These are phyloP conservation scores for Astrephomene gubernaculifera DNA, from an alignment of 139 green algal genomes.

Conservation along the genomic window DNA sequence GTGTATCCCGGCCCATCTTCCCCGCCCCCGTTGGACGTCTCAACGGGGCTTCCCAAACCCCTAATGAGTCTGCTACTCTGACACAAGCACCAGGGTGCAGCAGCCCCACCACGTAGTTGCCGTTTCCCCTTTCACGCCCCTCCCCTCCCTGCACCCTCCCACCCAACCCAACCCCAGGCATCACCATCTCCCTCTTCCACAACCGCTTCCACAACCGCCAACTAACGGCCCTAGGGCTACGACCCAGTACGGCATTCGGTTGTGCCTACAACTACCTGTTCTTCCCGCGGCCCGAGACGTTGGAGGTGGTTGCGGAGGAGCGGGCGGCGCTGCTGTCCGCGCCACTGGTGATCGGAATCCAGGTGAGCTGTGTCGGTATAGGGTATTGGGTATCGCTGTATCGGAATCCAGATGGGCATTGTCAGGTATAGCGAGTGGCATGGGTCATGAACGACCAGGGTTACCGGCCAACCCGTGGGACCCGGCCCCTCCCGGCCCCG, in stretches of 20 bases:
- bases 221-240: not conserved
- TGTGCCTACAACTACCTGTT: conserved; percentile 12
- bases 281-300: conserved; percentile 1
- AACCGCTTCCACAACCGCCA: not conserved
- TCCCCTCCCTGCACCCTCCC: not conserved
- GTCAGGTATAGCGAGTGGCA: too few species aligned
- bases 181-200: not conserved
- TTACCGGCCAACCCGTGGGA: too few species aligned
- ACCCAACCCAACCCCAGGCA: not conserved
- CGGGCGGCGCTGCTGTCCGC: not conserved
- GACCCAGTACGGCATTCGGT: not conserved
- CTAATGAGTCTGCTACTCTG: not conserved
- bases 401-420: too few species aligned
- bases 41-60: not conserved
- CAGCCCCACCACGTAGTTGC: too few species aligned
- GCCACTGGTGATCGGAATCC: not conserved
- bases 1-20: too few species aligned
- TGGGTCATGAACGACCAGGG: too few species aligned
- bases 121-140: too few species aligned
- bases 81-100: not conserved
- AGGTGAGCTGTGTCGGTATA: not conserved
- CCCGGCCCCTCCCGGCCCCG: too few species aligned
- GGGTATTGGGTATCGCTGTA: too few species aligned
- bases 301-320: not conserved
- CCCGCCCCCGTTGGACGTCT: too few species aligned